Evolutionary conservation across 345 rosid species (phyloP), one percentile per base, ranked within the genome.

Genomic region (Eucalyptus sp.): DNA sequence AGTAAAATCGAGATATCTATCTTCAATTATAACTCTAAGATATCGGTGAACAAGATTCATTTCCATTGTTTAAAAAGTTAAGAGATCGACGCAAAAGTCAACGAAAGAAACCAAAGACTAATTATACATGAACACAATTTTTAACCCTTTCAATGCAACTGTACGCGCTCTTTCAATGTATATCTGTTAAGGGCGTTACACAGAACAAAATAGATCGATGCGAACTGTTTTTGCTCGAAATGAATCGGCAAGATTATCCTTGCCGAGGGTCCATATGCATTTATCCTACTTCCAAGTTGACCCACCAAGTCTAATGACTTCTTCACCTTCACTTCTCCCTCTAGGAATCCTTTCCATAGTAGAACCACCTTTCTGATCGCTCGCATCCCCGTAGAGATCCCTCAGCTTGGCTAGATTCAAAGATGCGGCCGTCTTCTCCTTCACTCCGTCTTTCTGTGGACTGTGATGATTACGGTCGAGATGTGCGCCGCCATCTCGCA

Each of bases 291-390:
- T 76, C 83, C 83, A 76, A 76, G 83, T 76, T 37, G 83, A 76
- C 7, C 96, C 99, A 71, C 99, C 99, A 50, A 98, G 97, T 92
- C 97, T 95, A 24, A 98, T 94, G 83, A 98, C 99, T 92, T 98
- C 99, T 91, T 97, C 98, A 11, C 97, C 93, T 79, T 94, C 89
- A 87, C 87, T 93, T 86, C 96, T 96, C 87, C 95, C 92, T 56
- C 94, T 90, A 27, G 94, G 93, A 87, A 87, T 87, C 93, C 94
- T 91, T 84, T 96, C 99, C 71, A 46, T 41, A 17, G 91, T 91
- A 86, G 92, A 90, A 62, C 92, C 95, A 9, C 92, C 97, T 90
- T 94, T 96, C 81, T 93, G 87, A 88, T 89, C 94, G 44, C 93
- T 91, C 3, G 90, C 52, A 85, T 97, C 98, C 46, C 99, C 99